These are phyloP conservation scores for Ustanciosporium gigantosporum DNA, from an alignment of 1,284 basidiomycete genomes.

Conservation along the genomic window DNA sequence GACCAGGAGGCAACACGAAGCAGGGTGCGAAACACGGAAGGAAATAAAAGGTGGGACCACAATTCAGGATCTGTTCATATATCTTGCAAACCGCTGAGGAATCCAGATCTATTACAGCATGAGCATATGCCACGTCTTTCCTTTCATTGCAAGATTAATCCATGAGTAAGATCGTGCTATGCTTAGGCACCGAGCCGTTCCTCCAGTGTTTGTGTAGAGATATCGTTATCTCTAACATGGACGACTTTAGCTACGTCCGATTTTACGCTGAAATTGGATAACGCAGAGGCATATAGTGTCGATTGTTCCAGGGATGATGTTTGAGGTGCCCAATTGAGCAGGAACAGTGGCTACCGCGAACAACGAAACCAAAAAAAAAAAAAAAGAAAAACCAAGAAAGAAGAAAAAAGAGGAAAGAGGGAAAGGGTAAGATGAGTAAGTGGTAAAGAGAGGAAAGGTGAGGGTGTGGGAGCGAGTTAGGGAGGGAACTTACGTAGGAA, in stretches of 20 bases:
- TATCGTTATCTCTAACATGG: constrained; percentile 48
- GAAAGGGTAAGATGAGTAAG: too few species aligned
- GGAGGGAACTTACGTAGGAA: constrained; percentile 68
- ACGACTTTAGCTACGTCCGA: constrained; percentile 54
- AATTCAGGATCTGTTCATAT: too few species aligned
- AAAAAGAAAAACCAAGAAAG: neutral
- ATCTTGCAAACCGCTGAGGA: too few species aligned
- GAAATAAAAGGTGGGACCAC: too few species aligned
- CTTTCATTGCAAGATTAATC: too few species aligned
- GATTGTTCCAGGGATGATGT: constrained; percentile 49
- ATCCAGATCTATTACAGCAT: too few species aligned
- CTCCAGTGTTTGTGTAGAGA: constrained; percentile 26
- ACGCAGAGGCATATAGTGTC: constrained; percentile 58
- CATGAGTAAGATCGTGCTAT: neutral
- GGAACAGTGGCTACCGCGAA: constrained; percentile 8
- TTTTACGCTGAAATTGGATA: constrained; percentile 48
- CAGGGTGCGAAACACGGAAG: too few species aligned
- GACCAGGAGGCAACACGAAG: too few species aligned
- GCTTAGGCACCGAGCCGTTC: constrained; percentile 42
- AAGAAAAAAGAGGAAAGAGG: neutral
- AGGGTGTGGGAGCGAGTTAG: neutral
- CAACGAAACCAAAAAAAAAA: neutral
- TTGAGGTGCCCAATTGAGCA: constrained; percentile 52
- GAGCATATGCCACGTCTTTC: too few species aligned
- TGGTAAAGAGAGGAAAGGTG: neutral